Evolutionary conservation across 1,284 basidiomycete genomes (phyloP).

Genomic region (Anthracocystis panici-leucophaei): DNA sequence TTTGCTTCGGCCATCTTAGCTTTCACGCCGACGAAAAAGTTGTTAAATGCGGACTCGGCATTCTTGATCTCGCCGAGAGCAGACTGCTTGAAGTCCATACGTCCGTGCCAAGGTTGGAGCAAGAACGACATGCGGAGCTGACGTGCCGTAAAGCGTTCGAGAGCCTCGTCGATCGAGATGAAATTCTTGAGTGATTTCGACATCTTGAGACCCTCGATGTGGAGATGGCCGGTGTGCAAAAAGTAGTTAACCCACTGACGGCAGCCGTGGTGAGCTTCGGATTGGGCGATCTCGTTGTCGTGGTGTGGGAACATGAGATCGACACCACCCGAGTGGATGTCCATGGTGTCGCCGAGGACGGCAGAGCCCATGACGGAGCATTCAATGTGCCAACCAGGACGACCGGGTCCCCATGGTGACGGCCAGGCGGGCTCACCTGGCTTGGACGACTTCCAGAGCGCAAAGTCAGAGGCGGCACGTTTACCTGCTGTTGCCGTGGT

Average conservation of each 20-base stretch:
- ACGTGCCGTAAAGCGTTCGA: constrained; percentile 84
- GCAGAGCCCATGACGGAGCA: constrained; percentile 99
- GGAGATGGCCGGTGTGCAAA: constrained; percentile 96
- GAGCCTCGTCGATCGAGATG: constrained; percentile 97
- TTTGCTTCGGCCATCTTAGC: constrained; percentile 75
- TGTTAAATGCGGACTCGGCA: constrained; percentile 89
- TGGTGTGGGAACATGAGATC: constrained; percentile 99
- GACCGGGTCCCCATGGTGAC: constrained; percentile 94
- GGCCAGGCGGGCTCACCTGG: constrained; percentile 98
- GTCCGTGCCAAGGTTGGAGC: constrained; percentile 89
- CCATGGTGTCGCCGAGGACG: constrained; percentile 90
- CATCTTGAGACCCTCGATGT: constrained; percentile 99
- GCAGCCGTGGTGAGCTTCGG: constrained; percentile 90
- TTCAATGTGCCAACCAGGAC: constrained; percentile 99
- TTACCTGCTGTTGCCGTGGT: constrained; percentile 74
- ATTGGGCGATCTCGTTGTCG: constrained; percentile 98
- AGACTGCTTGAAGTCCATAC: constrained; percentile 93
- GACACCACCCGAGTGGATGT: constrained; percentile 96
- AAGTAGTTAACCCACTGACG: constrained; percentile 98
- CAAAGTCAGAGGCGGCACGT: constrained; percentile 82
- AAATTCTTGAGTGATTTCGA: constrained; percentile 99
- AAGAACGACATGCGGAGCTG: constrained; percentile 96
- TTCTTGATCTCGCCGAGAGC: constrained; percentile 86
- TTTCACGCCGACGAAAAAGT: constrained; percentile 91
- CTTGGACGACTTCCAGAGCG: constrained; percentile 97